Percentiles rank a stretch among this genome's conserved stretches.
phyloP scores from a whole-genome alignment of 2,329 filamentous ascomycete genomes.

The Cadophora sp. region DNA sequence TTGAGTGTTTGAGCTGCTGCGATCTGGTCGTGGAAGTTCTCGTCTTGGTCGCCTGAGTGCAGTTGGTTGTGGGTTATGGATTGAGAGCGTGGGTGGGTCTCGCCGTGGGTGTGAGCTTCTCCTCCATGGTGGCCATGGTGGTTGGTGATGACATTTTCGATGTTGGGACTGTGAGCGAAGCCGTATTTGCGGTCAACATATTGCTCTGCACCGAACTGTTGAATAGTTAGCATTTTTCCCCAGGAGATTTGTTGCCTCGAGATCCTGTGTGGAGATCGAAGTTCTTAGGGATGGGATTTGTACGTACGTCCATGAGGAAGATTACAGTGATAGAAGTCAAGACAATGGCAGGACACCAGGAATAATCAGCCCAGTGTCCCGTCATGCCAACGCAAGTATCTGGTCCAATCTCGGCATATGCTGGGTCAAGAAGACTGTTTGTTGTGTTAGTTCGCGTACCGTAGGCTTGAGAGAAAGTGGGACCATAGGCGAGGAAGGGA shows the following conservation, averaged over 20 bases:
- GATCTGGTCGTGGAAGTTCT: constrained; percentile 31
- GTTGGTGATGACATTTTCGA: constrained; percentile 41
- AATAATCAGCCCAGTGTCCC: constrained; percentile 47
- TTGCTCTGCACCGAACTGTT: constrained; percentile 59
- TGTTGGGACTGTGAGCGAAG: constrained; percentile 34
- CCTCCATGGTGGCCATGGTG: constrained; percentile 24
- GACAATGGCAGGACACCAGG: constrained; percentile 47
- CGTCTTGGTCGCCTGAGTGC: constrained; percentile 51
- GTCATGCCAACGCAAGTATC: constrained; percentile 62
- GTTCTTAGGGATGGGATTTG: background rate
- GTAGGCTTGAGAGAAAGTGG: too few relatives aligned
- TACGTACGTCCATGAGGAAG: constrained; percentile 59
- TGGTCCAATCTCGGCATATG: constrained; percentile 53
- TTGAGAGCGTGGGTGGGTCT: constrained; percentile 2
- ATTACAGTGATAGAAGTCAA: constrained; percentile 62
- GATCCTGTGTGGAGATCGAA: too few relatives aligned
- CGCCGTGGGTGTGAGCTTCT: background rate
- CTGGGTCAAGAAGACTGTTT: constrained; percentile 53
- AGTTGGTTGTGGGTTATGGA: constrained; percentile 47
- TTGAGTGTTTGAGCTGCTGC: constrained; percentile 34
- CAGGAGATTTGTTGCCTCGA: background rate
- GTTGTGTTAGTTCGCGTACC: constrained; percentile 2
- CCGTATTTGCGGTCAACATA: constrained; percentile 49
- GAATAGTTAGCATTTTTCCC: background rate
- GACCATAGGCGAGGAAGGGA: constrained; percentile 43